Conservation (phyloP, 2,329 filamentous ascomycete species). For the Curvularia lunata region DNA sequence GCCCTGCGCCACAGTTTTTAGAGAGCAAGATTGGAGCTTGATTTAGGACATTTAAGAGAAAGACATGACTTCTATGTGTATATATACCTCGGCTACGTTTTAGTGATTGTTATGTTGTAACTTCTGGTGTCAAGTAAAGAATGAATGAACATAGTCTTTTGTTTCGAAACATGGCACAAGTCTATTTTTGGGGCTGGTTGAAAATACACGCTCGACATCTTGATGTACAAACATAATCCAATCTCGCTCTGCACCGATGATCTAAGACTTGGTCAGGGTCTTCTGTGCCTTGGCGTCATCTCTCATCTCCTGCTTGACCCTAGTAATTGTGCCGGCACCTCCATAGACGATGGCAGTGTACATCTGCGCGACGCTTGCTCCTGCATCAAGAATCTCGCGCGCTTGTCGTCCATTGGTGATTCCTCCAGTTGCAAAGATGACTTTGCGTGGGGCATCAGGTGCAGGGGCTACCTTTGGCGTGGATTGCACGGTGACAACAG, state of each 20-base stretch:
- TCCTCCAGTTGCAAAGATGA: constrained; percentile 92
- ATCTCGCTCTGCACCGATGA: background rate
- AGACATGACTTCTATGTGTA: background rate
- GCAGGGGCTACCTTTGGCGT: constrained; percentile 33
- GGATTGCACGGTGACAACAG: constrained; percentile 30
- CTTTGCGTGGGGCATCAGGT: constrained; percentile 62
- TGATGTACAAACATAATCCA: background rate
- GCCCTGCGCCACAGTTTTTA: constrained; percentile 38
- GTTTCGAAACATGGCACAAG: background rate
- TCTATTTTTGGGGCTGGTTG: background rate
- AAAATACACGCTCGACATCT: background rate
- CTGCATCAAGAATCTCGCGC: constrained; percentile 79
- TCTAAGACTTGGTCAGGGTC: constrained; percentile 25
- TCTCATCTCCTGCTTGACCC: constrained; percentile 59
- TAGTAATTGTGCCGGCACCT: constrained; percentile 65
- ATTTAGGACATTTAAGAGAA: background rate
- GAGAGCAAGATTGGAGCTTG: constrained; percentile 22
- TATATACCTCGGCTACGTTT: background rate
- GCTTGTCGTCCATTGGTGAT: constrained; percentile 90
- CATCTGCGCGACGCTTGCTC: constrained; percentile 88
- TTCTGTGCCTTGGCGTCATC: constrained; percentile 44
- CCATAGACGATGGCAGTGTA: constrained; percentile 79
- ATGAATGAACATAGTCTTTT: background rate
- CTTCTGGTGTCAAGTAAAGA: no score
- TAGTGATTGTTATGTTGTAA: background rate